A percentile compares a stretch with the other conserved stretches of the same genome.
These are phyloP conservation scores for Eucalyptus sp. DNA, from an alignment of 345 rosid genomes.

Conservation along the genomic window DNA sequence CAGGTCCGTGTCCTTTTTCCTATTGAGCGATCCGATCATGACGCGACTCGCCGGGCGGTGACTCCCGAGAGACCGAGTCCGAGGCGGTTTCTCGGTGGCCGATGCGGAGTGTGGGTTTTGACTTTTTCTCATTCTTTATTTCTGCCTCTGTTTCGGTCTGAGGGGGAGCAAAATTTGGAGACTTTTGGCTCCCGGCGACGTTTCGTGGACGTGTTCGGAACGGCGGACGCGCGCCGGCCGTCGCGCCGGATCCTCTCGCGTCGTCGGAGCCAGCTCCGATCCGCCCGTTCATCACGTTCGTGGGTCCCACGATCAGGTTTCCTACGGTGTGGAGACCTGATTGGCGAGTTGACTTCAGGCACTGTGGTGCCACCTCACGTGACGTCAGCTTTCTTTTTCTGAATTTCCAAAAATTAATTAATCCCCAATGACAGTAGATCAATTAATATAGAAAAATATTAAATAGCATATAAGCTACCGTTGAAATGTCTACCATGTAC, in stretches of 20 bases:
- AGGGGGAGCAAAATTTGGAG: background rate
- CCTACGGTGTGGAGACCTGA: background rate
- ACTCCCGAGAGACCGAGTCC: background rate
- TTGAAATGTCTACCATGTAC: background rate
- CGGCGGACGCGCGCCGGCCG: background rate
- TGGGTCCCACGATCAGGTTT: background rate
- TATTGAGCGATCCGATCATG: background rate
- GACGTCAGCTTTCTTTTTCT: background rate
- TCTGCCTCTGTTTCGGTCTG: background rate
- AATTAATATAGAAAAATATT: background rate
- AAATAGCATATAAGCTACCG: background rate
- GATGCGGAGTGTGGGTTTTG: background rate
- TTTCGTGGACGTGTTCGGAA: background rate
- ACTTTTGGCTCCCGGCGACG: background rate
- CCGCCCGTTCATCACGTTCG: background rate
- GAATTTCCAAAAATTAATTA: background rate
- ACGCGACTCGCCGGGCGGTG: background rate
- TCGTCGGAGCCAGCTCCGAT: background rate
- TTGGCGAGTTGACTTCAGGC: background rate
- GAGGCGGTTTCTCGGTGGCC: background rate
- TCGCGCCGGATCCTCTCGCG: background rate
- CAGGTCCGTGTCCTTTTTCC: conserved; percentile 24
- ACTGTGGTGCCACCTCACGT: background rate
- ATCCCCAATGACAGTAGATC: background rate
- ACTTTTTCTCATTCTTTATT: background rate